These are phyloP conservation scores for Hibiscus tridactylites DNA, from an alignment of 345 rosid genomes.

Conservation along the genomic window DNA sequence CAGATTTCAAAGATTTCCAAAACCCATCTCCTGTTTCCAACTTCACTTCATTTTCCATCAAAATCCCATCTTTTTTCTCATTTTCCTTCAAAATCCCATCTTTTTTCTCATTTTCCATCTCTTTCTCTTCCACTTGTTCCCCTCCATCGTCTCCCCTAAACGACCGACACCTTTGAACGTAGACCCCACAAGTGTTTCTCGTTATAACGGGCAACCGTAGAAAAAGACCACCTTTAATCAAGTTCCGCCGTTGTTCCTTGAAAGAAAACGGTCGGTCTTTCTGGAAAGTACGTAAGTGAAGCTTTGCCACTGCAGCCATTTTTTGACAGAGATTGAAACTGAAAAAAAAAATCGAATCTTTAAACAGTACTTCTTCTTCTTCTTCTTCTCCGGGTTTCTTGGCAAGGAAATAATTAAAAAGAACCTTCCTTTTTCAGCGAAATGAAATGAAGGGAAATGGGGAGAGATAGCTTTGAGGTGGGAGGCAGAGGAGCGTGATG, in stretches of 20 bases:
- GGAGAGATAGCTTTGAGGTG: no score
- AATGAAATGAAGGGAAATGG: no score
- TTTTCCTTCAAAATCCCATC: slow-evolving; percentile 23
- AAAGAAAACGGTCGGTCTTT: slow-evolving; percentile 24
- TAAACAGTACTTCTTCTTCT: neutral
- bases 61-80: slow-evolving; percentile 19
- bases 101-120: slow-evolving; percentile 21
- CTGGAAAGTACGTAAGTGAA: slow-evolving; percentile 42
- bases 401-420: neutral
- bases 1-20: slow-evolving; percentile 30
- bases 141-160: slow-evolving; percentile 44
- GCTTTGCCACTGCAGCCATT: slow-evolving; percentile 52
- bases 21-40: slow-evolving; percentile 35
- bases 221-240: slow-evolving; percentile 22
- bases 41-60: slow-evolving; percentile 28
- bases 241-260: slow-evolving; percentile 22
- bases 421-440: no score
- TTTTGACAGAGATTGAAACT: neutral
- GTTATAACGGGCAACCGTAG: slow-evolving; percentile 17
- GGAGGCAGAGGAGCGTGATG: slow-evolving; percentile 7
- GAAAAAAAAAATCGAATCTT: neutral
- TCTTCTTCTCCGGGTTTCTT: neutral
- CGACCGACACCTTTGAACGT: slow-evolving; percentile 34
- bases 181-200: slow-evolving; percentile 22
- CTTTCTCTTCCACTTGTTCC: slow-evolving; percentile 26